Conservation (phyloP, 371 early-diverging fungal genomes). For the Mortierella sp. region DNA sequence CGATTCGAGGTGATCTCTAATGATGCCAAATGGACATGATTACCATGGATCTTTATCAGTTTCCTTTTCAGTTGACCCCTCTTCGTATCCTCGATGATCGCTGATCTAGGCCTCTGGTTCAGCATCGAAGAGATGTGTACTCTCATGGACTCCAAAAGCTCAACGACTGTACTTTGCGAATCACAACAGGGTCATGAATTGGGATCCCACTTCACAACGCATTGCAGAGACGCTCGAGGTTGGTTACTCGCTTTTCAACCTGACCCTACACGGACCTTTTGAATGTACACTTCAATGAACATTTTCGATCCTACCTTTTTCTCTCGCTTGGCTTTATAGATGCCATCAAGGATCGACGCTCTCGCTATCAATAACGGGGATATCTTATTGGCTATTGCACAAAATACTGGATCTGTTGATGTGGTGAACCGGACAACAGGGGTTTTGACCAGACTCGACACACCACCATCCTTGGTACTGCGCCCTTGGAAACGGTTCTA, state of each 20-base stretch:
- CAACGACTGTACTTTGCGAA: slow-evolving; percentile 43
- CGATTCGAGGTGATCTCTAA: too few relatives aligned
- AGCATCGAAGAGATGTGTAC: slow-evolving; percentile 23
- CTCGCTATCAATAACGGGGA: slow-evolving; percentile 42
- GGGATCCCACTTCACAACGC: slow-evolving; percentile 20
- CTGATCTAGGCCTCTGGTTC: slow-evolving; percentile 20
- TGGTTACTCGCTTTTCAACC: background rate
- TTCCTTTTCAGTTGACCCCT: too few relatives aligned
- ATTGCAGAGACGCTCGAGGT: slow-evolving; percentile 39
- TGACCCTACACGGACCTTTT: background rate
- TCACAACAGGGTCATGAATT: slow-evolving; percentile 31
- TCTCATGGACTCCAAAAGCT: slow-evolving; percentile 45
- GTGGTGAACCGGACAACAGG: slow-evolving; percentile 37
- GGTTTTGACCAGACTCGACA: slow-evolving; percentile 22
- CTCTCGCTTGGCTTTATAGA: too few relatives aligned
- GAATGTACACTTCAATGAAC: too few relatives aligned
- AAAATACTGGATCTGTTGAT: slow-evolving; percentile 31
- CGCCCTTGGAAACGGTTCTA: too few relatives aligned
- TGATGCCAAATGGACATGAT: too few relatives aligned
- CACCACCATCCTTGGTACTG: slow-evolving; percentile 31
- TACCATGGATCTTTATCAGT: too few relatives aligned
- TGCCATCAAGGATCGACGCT: slow-evolving; percentile 32
- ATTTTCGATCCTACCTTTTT: too few relatives aligned
- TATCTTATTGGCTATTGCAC: slow-evolving; percentile 36
- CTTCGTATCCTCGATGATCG: too few relatives aligned